phyloP scores from a whole-genome alignment of 306 rosid species.

The Datisca glomerata region DNA sequence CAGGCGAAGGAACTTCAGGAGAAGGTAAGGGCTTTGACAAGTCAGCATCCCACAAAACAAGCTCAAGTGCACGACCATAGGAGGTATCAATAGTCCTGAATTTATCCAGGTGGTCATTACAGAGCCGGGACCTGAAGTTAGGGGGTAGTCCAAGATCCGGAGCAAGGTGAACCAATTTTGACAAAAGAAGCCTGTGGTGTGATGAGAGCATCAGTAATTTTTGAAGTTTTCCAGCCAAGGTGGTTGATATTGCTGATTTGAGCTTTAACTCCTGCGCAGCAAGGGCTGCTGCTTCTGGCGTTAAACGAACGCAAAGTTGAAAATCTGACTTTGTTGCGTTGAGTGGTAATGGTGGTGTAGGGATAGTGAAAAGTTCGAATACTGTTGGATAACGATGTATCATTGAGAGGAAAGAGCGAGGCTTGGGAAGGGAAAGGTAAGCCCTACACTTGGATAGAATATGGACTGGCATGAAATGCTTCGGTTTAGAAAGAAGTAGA shows the following conservation, averaged over 20 bases:
- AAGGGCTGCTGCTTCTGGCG: constrained; percentile 75
- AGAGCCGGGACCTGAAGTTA: constrained; percentile 65
- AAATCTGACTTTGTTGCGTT: constrained; percentile 64
- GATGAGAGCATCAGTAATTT: constrained; percentile 86
- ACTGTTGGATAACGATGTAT: constrained; percentile 74
- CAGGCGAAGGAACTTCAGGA: constrained; percentile 25
- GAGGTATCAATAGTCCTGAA: constrained; percentile 73
- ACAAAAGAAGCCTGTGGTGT: constrained; percentile 45
- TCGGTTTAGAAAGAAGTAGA: constrained; percentile 78
- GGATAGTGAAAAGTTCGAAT: constrained; percentile 55
- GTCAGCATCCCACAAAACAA: constrained; percentile 54
- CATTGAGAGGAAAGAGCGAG: constrained; percentile 62
- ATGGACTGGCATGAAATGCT: constrained; percentile 60
- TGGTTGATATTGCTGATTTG: constrained; percentile 34
- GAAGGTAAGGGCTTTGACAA: constrained; percentile 50
- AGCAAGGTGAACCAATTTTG: constrained; percentile 85
- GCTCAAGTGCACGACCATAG: constrained; percentile 90
- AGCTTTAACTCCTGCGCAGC: constrained; percentile 51
- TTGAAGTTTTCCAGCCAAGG: constrained; percentile 72
- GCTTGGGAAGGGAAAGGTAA: constrained; percentile 51
- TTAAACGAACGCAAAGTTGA: constrained; percentile 81
- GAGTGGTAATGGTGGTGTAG: constrained; percentile 53
- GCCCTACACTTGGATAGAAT: constrained; percentile 69
- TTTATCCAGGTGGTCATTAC: constrained; percentile 70
- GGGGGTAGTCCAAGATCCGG: constrained; percentile 89